Evolutionary conservation across 306 rosid genomes (phyloP).

Genomic region (Rosa persica): DNA sequence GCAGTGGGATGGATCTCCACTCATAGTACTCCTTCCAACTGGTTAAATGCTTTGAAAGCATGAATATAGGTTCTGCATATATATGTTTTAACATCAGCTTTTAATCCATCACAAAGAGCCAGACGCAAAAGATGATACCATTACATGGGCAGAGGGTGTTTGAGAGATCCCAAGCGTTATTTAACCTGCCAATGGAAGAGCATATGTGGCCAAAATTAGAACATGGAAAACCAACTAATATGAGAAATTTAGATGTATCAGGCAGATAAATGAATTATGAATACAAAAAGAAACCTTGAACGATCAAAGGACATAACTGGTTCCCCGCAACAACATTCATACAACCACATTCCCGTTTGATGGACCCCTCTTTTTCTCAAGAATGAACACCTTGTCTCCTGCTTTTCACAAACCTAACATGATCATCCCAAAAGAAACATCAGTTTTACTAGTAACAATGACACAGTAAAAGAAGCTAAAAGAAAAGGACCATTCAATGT

Average conservation of each 20-base stretch:
- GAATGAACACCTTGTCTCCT: conserved; percentile 75
- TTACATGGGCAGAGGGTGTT: conserved; percentile 60
- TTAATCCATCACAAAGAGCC: conserved; percentile 20
- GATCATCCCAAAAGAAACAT: conserved; percentile 20
- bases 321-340: conserved; percentile 68
- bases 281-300: conserved; percentile 42
- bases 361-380: conserved; percentile 68
- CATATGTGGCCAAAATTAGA: conserved; percentile 16
- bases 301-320: conserved; percentile 44
- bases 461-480: neutral
- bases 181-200: conserved; percentile 44
- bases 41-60: conserved; percentile 42
- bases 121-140: conserved; percentile 50
- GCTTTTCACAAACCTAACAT: conserved; percentile 60
- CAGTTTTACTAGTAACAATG: neutral
- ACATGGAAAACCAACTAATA: neutral
- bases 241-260: conserved; percentile 5
- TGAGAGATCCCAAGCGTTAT: conserved; percentile 64
- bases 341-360: conserved; percentile 72
- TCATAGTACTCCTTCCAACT: conserved; percentile 78
- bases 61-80: conserved; percentile 57
- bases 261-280: neutral
- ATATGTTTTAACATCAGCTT: conserved; percentile 17
- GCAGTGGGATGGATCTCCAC: conserved; percentile 77
- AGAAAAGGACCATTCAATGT: neutral